These are phyloP conservation scores for Rhodotorula toruloides DNA, from an alignment of 768 basidiomycete species.

Conservation along the genomic window DNA sequence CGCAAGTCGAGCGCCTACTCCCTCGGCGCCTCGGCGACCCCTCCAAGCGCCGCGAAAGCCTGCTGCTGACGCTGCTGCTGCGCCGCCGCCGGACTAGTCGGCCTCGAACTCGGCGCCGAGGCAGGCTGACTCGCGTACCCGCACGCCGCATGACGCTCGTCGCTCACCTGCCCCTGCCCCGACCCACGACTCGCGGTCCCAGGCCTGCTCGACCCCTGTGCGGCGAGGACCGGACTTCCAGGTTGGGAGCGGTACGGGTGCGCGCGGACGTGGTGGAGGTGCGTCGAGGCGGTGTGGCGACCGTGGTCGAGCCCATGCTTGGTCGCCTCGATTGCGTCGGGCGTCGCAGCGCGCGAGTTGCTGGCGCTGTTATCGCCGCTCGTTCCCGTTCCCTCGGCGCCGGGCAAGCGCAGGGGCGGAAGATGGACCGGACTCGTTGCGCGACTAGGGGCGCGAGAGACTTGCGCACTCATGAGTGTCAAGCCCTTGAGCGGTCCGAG, in stretches of 20 bases:
- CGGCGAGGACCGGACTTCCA: conserved; percentile 13
- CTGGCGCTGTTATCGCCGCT: conserved; percentile 3
- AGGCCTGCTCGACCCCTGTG: background rate
- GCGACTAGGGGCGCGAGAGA: conserved; percentile 11
- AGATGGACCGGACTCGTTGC: conserved; percentile 22
- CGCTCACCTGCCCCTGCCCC: too few relatives aligned
- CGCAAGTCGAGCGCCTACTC: too few relatives aligned
- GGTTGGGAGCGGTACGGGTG: conserved; percentile 33
- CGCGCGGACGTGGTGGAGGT: too few relatives aligned
- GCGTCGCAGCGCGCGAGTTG: background rate
- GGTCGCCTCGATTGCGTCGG: background rate
- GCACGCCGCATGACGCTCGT: background rate
- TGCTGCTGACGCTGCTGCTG: too few relatives aligned
- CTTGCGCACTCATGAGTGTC: conserved; percentile 29
- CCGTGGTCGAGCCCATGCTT: conserved; percentile 16
- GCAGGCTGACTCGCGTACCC: too few relatives aligned
- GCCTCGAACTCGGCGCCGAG: background rate
- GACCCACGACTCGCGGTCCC: background rate
- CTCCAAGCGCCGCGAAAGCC: too few relatives aligned
- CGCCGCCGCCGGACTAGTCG: conserved; percentile 3
- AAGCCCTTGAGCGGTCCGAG: conserved; percentile 36
- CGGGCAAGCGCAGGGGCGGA: conserved; percentile 23
- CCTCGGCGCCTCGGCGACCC: too few relatives aligned
- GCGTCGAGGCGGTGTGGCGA: background rate
- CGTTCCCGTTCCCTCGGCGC: conserved; percentile 1